Conservation (phyloP, 2,329 filamentous ascomycete genomes). For the Aspergillus sp. region DNA sequence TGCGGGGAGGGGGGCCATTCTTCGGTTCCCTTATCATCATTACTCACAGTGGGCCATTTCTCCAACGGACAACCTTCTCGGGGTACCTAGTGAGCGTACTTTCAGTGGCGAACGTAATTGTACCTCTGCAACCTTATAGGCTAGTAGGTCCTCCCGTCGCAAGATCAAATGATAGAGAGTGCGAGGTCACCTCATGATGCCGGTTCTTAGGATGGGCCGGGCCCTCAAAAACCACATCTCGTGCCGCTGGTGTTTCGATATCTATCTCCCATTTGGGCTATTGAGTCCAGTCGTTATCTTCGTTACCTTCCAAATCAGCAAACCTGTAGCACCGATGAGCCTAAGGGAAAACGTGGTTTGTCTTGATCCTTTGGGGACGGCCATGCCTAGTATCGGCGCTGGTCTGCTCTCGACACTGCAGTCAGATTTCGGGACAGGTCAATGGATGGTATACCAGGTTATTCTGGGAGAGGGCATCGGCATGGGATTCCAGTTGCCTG, state of each 20-base stretch:
- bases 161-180: no score
- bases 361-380: conserved; percentile 50
- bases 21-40: conserved; percentile 36
- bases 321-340: conserved; percentile 33
- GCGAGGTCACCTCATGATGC: no score
- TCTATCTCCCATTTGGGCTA: neutral
- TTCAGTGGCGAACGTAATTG: conserved; percentile 34
- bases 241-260: conserved; percentile 52
- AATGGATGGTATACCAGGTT: conserved; percentile 9
- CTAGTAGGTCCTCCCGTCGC: no score
- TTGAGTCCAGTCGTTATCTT: neutral
- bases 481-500: conserved; percentile 1
- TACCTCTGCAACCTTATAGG: conserved; percentile 23
- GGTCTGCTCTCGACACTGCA: neutral
- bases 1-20: conserved; percentile 33
- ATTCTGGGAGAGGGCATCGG: conserved; percentile 13
- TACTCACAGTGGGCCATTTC: conserved; percentile 33
- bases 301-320: neutral
- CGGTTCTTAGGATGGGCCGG: conserved; percentile 28
- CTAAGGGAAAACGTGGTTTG: neutral
- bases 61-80: conserved; percentile 33
- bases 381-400: neutral
- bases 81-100: conserved; percentile 36
- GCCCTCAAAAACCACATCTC: conserved; percentile 36
- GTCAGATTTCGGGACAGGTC: no score